Base-by-base conservation (phyloP, 1,284 basidiomycete genomes). In the Schizophyllum amplum region DNA sequence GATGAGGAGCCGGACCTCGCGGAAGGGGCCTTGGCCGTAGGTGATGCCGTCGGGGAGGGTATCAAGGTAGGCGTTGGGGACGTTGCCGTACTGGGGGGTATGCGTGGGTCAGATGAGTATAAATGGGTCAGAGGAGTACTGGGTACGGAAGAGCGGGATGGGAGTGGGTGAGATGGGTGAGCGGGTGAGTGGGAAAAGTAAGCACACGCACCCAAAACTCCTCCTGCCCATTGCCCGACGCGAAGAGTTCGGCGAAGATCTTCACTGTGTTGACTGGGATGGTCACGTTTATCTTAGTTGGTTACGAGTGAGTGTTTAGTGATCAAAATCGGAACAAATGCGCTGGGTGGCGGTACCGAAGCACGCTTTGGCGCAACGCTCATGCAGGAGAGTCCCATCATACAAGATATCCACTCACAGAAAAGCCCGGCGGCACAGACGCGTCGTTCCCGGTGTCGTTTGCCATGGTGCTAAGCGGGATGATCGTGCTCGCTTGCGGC, bases 1-100 rank as follows among this genome's bases (percentile, higher is more conserved):
- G 5, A 92, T 79, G n/a, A 87, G 73, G 52, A 93, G 68, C 53
- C 88, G 82, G 17, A 92, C 82, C 69, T 93, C 90, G 33, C 90
- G 78, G 76, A 91, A 92, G 1, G 90, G 83, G 0, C 86, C 87
- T 60, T 83, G 77, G 0, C 78, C 80, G 55, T 75, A 77, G 4
- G 79, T 79, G 24, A 75, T 79, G 4, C 72, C 80, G 5, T 68
- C 51, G 1, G 87, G 86, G 6, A 91, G 69, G 58, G 77, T 71
- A 4, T 66, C 57, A 42, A 87, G 62, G 65, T 83, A 86, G 57
- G 82, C 66, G 63, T 89, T 81, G 1, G 87, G 76, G 26, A 78
- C 73, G 61, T 90, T 88, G 69, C 78, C 83, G 66, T 90, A 92
- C 89, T 90, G 65, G 52, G n/a, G 49, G n/a, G n/a, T n/a, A n/a